phyloP scores from a whole-genome alignment of 1,284 basidiomycete species.

The Vanrija sp. region DNA sequence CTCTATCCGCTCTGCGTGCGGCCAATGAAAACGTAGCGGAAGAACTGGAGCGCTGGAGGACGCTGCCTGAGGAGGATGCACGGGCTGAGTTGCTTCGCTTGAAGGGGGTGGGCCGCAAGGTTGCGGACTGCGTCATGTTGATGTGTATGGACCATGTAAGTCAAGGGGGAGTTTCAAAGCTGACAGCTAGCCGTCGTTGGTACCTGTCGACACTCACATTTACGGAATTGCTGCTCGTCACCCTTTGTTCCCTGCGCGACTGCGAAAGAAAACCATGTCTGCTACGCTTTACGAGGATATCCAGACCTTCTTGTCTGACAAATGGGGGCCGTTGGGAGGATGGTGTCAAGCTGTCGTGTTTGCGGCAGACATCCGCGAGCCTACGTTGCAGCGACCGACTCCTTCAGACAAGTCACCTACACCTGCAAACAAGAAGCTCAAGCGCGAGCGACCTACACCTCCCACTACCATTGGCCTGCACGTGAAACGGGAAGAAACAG shows the following conservation, averaged over 20 bases:
- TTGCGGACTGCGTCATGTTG: conserved; percentile 88
- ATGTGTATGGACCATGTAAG: conserved; percentile 90
- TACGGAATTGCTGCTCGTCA: conserved; percentile 79
- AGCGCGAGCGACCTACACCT: too few relatives aligned
- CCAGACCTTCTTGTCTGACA: conserved; percentile 59
- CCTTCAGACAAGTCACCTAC: too few relatives aligned
- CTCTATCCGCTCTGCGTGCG: conserved; percentile 65
- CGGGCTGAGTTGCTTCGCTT: conserved; percentile 72
- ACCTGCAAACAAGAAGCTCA: too few relatives aligned
- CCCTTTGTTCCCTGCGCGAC: conserved; percentile 61
- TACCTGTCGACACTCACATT: conserved; percentile 92
- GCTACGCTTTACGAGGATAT: conserved; percentile 74
- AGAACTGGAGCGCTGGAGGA: conserved; percentile 25
- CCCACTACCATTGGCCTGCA: too few relatives aligned
- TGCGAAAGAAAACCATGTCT: conserved; percentile 59
- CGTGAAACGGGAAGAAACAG: too few relatives aligned
- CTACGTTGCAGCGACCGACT: too few relatives aligned
- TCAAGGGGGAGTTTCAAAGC: not conserved
- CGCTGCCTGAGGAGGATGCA: conserved; percentile 17
- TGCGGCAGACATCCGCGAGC: conserved; percentile 37
- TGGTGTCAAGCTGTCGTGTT: conserved; percentile 82
- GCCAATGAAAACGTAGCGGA: conserved; percentile 22
- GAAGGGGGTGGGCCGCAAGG: conserved; percentile 91
- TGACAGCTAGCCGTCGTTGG: conserved; percentile 62
- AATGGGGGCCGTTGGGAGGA: conserved; percentile 83